Percentiles rank a stretch among this genome's conserved stretches.
These are phyloP conservation scores for Neonectria sp. DNA, from an alignment of 2,329 filamentous ascomycete species.

Conservation along the genomic window DNA sequence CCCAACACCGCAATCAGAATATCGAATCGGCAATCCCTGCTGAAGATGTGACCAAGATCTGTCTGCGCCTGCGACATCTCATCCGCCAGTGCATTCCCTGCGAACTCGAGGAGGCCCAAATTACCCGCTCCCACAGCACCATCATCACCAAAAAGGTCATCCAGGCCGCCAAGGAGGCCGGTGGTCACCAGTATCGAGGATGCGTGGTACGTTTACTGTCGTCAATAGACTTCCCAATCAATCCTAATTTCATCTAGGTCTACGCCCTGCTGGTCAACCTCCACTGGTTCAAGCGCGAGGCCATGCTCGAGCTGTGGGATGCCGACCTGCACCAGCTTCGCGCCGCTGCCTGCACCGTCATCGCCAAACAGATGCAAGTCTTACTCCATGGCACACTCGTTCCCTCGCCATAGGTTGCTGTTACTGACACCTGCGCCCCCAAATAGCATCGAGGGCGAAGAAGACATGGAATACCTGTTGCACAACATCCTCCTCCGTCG, in stretches of 20 bases:
- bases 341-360: conserved; percentile 88
- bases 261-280: conserved; percentile 83
- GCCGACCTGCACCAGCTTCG: conserved; percentile 85
- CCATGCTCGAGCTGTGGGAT: conserved; percentile 89
- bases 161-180: conserved; percentile 85
- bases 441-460: conserved; percentile 87
- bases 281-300: conserved; percentile 85
- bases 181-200: conserved; percentile 78
- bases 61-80: conserved; percentile 90
- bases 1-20: conserved; percentile 70
- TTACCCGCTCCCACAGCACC: conserved; percentile 86
- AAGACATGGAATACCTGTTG: conserved; percentile 83
- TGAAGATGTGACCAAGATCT: conserved; percentile 88
- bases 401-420: neutral
- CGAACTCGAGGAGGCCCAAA: conserved; percentile 82
- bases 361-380: conserved; percentile 82
- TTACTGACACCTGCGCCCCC: conserved; percentile 8
- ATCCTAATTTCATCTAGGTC: conserved; percentile 57
- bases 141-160: conserved; percentile 88
- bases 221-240: neutral
- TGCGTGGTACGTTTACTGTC: conserved; percentile 73
- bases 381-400: neutral
- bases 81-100: conserved; percentile 92
- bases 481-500: conserved; percentile 88
- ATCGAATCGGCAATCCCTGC: conserved; percentile 79